Conservation (phyloP, 352 stramenopile species). For the Phytophthora fragariaefolia region DNA sequence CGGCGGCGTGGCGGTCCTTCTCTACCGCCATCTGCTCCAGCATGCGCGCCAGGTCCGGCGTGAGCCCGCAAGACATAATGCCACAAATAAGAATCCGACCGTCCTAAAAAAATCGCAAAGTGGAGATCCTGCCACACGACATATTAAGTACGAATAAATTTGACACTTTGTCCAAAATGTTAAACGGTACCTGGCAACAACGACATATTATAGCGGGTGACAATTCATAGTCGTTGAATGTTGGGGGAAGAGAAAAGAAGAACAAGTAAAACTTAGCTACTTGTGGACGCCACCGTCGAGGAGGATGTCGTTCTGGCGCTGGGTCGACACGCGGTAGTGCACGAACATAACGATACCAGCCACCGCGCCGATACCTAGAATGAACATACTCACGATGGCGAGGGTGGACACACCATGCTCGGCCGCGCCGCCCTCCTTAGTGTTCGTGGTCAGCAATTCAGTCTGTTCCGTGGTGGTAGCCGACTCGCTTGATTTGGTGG, state of each 20-base stretch:
- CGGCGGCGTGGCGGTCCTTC: constrained; percentile 54
- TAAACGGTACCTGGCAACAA: too few relatives aligned
- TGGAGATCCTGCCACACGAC: too few relatives aligned
- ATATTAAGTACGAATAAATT: constrained; percentile 18
- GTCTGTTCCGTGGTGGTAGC: constrained; percentile 13
- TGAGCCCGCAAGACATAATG: constrained; percentile 71
- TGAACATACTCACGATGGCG: constrained; percentile 57
- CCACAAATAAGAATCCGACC: neutral
- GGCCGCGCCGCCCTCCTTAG: constrained; percentile 2
- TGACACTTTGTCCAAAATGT: too few relatives aligned
- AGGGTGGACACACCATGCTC: constrained; percentile 44
- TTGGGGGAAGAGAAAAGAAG: too few relatives aligned
- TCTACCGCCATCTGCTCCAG: constrained; percentile 67
- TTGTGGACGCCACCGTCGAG: constrained; percentile 47
- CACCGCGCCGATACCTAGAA: constrained; percentile 55
- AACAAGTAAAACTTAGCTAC: neutral
- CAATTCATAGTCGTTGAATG: constrained; percentile 11
- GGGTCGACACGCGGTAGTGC: constrained; percentile 66
- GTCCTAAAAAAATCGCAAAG: too few relatives aligned
- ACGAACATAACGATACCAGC: constrained; percentile 58
- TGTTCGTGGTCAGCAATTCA: constrained; percentile 23
- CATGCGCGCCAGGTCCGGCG: constrained; percentile 73
- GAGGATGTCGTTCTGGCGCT: constrained; percentile 68
- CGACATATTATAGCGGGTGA: neutral
- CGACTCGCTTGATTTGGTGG: neutral